A percentile compares a stretch with the other conserved stretches of the same genome.
Conservation (phyloP, 2,329 filamentous ascomycete genomes). For the Diaporthe eres region DNA sequence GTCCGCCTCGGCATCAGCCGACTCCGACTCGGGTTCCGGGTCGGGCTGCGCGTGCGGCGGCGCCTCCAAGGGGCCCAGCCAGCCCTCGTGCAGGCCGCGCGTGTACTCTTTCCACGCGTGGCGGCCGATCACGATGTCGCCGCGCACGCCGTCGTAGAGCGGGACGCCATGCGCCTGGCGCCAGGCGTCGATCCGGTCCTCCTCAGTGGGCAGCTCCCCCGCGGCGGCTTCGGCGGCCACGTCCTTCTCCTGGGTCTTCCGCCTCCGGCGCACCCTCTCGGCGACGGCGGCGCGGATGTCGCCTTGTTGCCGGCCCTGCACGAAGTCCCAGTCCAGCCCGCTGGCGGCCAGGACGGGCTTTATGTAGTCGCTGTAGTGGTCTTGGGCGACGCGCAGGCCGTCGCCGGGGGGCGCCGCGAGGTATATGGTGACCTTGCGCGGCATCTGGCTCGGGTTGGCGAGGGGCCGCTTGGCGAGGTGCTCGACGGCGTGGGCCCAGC, state of each 20-base stretch:
- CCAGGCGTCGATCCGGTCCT: constrained; percentile 73
- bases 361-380: constrained; percentile 96
- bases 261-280: constrained; percentile 83
- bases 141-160: constrained; percentile 80
- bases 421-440: constrained; percentile 88
- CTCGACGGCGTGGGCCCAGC: constrained; percentile 88
- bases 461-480: constrained; percentile 86
- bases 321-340: constrained; percentile 94
- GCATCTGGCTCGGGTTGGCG: constrained; percentile 74
- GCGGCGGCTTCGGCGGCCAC: constrained; percentile 53
- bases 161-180: constrained; percentile 76
- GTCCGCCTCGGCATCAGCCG: constrained; percentile 50
- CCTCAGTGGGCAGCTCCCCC: constrained; percentile 65
- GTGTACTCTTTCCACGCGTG: constrained; percentile 99
- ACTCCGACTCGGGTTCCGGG: constrained; percentile 46
- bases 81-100: constrained; percentile 93
- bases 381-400: constrained; percentile 85
- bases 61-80: constrained; percentile 86
- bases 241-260: constrained; percentile 69
- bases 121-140: constrained; percentile 90
- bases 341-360: constrained; percentile 93
- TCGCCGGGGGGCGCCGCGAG: constrained; percentile 90
- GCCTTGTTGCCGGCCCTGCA: constrained; percentile 93
- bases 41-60: constrained; percentile 58
- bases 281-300: constrained; percentile 90